Evolutionary conservation across 1,284 basidiomycete species (phyloP).

Genomic region (Pyrrhoderma noxium): DNA sequence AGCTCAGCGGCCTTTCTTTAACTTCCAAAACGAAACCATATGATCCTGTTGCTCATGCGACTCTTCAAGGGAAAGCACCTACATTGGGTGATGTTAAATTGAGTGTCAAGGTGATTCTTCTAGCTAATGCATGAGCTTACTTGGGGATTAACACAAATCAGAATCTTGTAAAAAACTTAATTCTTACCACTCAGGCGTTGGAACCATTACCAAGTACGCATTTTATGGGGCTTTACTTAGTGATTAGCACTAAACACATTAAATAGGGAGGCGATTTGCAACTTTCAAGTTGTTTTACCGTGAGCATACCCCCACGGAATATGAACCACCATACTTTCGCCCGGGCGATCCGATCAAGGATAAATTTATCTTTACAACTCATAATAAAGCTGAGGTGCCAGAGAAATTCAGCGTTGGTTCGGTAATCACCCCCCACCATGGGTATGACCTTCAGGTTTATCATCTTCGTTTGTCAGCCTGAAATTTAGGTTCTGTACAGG

Average conservation of each 20-base stretch:
- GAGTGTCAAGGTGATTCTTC: conserved; percentile 19
- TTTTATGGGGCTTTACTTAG: conserved; percentile 1
- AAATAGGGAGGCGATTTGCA: conserved; percentile 66
- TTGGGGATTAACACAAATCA: conserved; percentile 23
- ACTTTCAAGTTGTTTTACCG: conserved; percentile 81
- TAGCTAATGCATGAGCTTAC: neutral
- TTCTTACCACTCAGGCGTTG: conserved; percentile 70
- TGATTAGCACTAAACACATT: neutral
- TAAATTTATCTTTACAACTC: conserved; percentile 72
- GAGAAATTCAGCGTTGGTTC: conserved; percentile 63
- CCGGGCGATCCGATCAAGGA: conserved; percentile 60
- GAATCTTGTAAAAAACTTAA: conserved; percentile 64
- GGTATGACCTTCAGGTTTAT: conserved; percentile 33
- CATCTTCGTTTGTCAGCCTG: conserved; percentile 1
- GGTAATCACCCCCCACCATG: conserved; percentile 63
- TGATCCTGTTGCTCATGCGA: conserved; percentile 19
- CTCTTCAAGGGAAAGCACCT: conserved; percentile 21
- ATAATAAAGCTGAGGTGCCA: conserved; percentile 56
- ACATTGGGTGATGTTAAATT: conserved; percentile 23
- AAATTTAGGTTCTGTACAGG: conserved; percentile 31
- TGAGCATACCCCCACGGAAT: conserved; percentile 64
- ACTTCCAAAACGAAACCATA: conserved; percentile 3
- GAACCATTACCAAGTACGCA: conserved; percentile 64
- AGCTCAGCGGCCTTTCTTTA: conserved; percentile 17
- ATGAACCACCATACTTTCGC: conserved; percentile 70